phyloP scores from a whole-genome alignment of 495 filamentous ascomycete species.

The Xylaria flabelliformis region DNA sequence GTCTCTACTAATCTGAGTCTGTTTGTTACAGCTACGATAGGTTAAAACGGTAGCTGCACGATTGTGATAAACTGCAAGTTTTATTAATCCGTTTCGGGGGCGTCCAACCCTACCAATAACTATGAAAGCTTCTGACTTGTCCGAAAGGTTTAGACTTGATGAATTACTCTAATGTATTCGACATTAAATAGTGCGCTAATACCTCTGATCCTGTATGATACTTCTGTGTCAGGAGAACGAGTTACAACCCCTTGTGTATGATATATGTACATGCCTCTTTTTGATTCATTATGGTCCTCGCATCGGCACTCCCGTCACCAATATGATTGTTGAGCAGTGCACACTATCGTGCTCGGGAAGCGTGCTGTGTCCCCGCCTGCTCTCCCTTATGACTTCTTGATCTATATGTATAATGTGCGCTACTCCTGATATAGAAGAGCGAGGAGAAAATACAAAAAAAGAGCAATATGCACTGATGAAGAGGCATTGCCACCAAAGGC shows the following conservation, averaged over 20 bases:
- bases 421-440: not conserved
- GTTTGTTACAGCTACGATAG: not conserved
- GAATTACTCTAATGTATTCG: not conserved
- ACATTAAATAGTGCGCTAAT: not conserved
- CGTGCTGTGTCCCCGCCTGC: not conserved
- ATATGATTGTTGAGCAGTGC: not conserved
- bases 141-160: not conserved
- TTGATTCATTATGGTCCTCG: not conserved
- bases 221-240: not conserved
- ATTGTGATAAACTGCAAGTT: not conserved
- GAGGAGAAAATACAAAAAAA: not conserved
- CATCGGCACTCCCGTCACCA: not conserved
- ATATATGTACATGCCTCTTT: not conserved
- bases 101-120: not conserved
- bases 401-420: not conserved
- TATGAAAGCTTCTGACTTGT: not conserved
- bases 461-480: slow-evolving; percentile 2
- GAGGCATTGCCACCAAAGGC: not conserved
- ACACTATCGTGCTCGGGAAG: not conserved
- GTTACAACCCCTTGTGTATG: not conserved
- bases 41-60: not conserved
- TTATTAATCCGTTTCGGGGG: not conserved
- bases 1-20: not conserved
- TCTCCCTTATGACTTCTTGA: slow-evolving; percentile 1
- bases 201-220: not conserved